phyloP scores from a whole-genome alignment of 257 asterid species.

The Ophiorrhiza pumila region DNA sequence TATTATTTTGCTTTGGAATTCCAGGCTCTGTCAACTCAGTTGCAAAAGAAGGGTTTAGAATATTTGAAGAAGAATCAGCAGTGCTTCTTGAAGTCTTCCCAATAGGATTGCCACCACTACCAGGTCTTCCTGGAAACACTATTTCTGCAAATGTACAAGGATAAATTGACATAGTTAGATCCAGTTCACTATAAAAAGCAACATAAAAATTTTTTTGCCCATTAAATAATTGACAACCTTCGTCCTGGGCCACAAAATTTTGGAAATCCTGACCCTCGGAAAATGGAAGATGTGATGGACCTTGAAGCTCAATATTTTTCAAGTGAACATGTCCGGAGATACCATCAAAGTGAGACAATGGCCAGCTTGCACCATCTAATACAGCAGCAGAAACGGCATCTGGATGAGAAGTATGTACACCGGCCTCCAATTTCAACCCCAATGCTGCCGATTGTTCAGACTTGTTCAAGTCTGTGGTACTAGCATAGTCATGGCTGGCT shows the following conservation, averaged over 20 bases:
- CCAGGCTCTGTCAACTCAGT: constrained; percentile 41
- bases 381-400: constrained; percentile 39
- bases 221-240: constrained; percentile 49
- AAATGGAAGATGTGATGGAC: constrained; percentile 40
- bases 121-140: constrained; percentile 84
- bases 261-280: constrained; percentile 45
- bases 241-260: constrained; percentile 58
- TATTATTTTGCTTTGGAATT: constrained; percentile 39
- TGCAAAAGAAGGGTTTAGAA: constrained; percentile 31
- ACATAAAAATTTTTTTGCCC: background rate
- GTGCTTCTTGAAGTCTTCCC: constrained; percentile 41
- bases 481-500: constrained; percentile 38
- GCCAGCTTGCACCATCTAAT: constrained; percentile 49
- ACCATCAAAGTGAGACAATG: constrained; percentile 52
- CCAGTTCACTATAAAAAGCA: background rate
- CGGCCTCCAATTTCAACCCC: constrained; percentile 47
- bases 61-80: constrained; percentile 41
- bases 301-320: constrained; percentile 44
- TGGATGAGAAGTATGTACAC: constrained; percentile 33
- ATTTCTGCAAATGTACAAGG: constrained; percentile 44
- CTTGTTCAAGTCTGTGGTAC: constrained; percentile 33
- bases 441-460: constrained; percentile 41
- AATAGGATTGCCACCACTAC: constrained; percentile 55
- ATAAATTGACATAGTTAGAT: background rate
- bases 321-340: constrained; percentile 37